A percentile compares a stretch with the other conserved stretches of the same genome.
phyloP scores from a whole-genome alignment of 164 flowering plant genomes.

The Buxus sempervirens region DNA sequence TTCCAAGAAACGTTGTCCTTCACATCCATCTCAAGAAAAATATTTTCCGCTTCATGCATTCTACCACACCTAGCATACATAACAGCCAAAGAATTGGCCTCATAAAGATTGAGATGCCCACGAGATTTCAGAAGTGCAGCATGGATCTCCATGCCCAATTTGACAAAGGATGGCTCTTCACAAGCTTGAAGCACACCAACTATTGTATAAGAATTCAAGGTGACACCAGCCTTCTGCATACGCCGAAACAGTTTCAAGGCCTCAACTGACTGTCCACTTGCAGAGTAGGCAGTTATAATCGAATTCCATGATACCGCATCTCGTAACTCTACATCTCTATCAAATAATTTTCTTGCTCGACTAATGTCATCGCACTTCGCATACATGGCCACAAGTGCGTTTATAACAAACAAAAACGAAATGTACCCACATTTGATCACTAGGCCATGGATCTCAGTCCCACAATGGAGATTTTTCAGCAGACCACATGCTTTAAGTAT shows the following conservation, averaged over 20 bases:
- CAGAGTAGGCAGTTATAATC: conserved; percentile 56
- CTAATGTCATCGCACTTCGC: conserved; percentile 52
- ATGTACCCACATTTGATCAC: conserved; percentile 52
- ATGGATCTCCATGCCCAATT: conserved; percentile 67
- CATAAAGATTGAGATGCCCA: conserved; percentile 38
- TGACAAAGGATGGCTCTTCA: conserved; percentile 29
- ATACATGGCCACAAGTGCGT: conserved; percentile 71
- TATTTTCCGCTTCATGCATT: conserved; percentile 36
- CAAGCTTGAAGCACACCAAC: conserved; percentile 78
- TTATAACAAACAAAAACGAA: conserved; percentile 49
- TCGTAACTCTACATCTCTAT: conserved; percentile 28
- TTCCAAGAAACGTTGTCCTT: conserved; percentile 79
- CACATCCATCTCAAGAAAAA: conserved; percentile 42
- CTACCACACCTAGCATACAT: conserved; percentile 64
- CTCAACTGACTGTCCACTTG: conserved; percentile 41
- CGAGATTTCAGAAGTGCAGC: conserved; percentile 52
- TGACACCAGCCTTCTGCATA: conserved; percentile 44
- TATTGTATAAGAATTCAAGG: conserved; percentile 49
- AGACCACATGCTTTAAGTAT: conserved; percentile 64
- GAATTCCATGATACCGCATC: conserved; percentile 86
- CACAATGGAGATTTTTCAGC: conserved; percentile 32
- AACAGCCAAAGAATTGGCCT: conserved; percentile 70
- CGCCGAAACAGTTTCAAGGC: conserved; percentile 52
- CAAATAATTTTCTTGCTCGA: conserved; percentile 46
- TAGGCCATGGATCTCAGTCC: conserved; percentile 61